A percentile compares a stretch with the other conserved stretches of the same genome.
phyloP scores from a whole-genome alignment of 805 yeast genomes.

The Hanseniaspora clermontiae region DNA sequence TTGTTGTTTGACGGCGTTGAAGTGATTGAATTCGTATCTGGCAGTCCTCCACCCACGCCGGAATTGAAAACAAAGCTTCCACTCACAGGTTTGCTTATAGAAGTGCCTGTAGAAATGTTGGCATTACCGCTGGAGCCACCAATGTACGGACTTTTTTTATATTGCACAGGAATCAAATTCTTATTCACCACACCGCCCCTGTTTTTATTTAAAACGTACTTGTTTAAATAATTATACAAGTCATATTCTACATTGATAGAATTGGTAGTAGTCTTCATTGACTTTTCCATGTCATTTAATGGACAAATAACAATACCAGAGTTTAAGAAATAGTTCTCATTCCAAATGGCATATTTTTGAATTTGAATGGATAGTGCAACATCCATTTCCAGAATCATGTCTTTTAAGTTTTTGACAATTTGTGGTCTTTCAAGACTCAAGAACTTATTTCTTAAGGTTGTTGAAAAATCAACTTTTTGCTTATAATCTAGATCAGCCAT shows the following conservation, averaged over 20 bases:
- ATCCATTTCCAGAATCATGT: constrained; percentile 74
- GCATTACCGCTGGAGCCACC: constrained; percentile 19
- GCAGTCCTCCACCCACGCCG: constrained; percentile 14
- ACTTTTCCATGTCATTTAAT: constrained; percentile 38
- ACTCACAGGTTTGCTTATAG: constrained; percentile 24
- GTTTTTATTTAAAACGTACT: constrained; percentile 30
- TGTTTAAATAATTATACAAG: constrained; percentile 54
- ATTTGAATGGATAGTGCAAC: constrained; percentile 79
- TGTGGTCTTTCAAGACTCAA: constrained; percentile 66
- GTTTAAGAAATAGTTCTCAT: constrained; percentile 71
- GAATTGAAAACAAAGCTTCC: constrained; percentile 27
- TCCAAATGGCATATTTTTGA: constrained; percentile 77
- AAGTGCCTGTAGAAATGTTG: constrained; percentile 22
- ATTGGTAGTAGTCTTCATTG: constrained; percentile 67
- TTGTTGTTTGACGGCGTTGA: constrained; percentile 10
- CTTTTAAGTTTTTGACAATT: constrained; percentile 55
- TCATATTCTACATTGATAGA: constrained; percentile 75
- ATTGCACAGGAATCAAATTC: constrained; percentile 53
- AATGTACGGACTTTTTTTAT: constrained; percentile 58
- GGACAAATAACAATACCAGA: constrained; percentile 77
- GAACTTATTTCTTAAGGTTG: constrained; percentile 60
- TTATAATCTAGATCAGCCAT: constrained; percentile 78
- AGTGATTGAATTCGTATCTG: constrained; percentile 12
- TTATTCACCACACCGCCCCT: constrained; percentile 27
- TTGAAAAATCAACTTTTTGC: constrained; percentile 59